phyloP scores from a whole-genome alignment of 768 basidiomycete genomes.

The Mrakia hoshinonis region DNA sequence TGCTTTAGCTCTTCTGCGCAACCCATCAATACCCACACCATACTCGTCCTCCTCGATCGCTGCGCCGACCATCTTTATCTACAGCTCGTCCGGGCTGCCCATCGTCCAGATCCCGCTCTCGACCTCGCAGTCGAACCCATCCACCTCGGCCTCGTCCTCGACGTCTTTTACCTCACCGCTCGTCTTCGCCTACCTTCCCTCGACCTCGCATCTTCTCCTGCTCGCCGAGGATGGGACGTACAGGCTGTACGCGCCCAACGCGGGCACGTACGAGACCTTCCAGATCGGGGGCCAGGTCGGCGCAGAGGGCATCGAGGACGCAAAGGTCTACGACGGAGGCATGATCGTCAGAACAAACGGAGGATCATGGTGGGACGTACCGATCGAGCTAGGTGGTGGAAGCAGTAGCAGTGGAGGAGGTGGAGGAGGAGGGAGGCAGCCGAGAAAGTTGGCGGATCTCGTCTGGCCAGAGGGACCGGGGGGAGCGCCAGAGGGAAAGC shows the following conservation, averaged over 20 bases:
- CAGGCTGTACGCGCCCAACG: conserved; percentile 55
- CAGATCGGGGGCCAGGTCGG: conserved; percentile 41
- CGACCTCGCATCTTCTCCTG: conserved; percentile 51
- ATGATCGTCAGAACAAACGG: conserved; percentile 74
- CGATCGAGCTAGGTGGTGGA: neutral
- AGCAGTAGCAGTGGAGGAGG: conserved; percentile 52
- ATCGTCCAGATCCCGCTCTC: conserved; percentile 41
- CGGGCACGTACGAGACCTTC: conserved; percentile 18
- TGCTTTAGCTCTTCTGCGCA: conserved; percentile 23
- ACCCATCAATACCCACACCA: conserved; percentile 15
- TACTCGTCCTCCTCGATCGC: conserved; percentile 5
- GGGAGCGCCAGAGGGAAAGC: conserved; percentile 42
- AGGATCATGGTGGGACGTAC: conserved; percentile 66
- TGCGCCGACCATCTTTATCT: conserved; percentile 37
- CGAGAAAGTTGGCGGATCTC: conserved; percentile 47
- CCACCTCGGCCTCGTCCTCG: neutral
- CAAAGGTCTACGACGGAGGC: conserved; percentile 75
- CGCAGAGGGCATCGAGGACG: conserved; percentile 66
- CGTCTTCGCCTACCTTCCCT: conserved; percentile 11
- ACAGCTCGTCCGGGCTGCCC: conserved; percentile 71
- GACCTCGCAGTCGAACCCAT: conserved; percentile 4
- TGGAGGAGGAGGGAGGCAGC: conserved; percentile 62
- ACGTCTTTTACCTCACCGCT: conserved; percentile 3
- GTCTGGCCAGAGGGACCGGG: conserved; percentile 65
- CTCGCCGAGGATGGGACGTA: conserved; percentile 89